Base-by-base conservation (phyloP, 2,329 filamentous ascomycete genomes). In the Claviceps sorghi region DNA sequence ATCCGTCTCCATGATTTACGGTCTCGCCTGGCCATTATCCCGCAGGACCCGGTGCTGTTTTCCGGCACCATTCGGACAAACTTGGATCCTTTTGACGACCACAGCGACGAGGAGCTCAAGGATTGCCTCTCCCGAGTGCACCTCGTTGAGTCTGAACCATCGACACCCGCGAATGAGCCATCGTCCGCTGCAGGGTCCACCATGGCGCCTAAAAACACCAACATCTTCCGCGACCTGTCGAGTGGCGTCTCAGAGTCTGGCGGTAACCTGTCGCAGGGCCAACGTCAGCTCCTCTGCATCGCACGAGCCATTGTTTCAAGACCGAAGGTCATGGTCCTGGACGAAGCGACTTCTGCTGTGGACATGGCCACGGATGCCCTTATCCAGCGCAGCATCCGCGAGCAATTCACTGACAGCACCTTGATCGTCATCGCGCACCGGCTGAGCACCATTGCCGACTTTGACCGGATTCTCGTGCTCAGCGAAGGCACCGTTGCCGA, bases 11-110 rank as follows among this genome's bases (percentile, higher is more conserved):
- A 84, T 52, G 80, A 84, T 52, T 71, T 93, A 11, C 78, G 87
- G 26, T 83, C 79, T n/a, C 76, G 85, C 0, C 68, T 93, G 0
- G 84, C 85, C 40, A 90, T 93, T 58, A 91, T 93, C 51, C 86
- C 87, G 1, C 84, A 75, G 67, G 86, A 91, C 58, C 86, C 87
- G 0, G 85, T 90, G 1, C 74, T 93, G 7, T 91, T 93, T 68
- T 86, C 83, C 1, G 87, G 88, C 22, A 89, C 86, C 0, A 72
- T 93, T 21, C 76, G 86, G 43, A 80, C 76, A 44, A 91, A 91
- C 60, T 74, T 93, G 4, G 87, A 93, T 61, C 83, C 86, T 0
- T 89, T 90, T 59, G 73, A 83, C 52, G 73, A 85, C 54, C 79
- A 87, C 61, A 76, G 72, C 1, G 86, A 91, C 57, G 72, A 69